Percentiles rank a stretch among this genome's conserved stretches.
phyloP scores from a whole-genome alignment of 2,329 filamentous ascomycete genomes.

The Exophiala lecanii-corni region DNA sequence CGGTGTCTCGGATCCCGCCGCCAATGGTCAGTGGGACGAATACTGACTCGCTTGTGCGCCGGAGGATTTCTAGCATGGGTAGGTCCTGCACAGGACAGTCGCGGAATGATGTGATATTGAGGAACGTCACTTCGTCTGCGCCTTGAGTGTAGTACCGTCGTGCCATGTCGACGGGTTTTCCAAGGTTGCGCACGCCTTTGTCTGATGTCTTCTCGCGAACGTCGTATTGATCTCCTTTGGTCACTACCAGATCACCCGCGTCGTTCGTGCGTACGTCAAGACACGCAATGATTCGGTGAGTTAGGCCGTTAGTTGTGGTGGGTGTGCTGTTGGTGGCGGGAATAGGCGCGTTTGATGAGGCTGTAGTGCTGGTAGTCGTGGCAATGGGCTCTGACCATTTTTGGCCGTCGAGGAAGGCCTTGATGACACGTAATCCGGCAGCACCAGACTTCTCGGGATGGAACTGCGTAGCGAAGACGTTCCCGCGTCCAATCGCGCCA shows the following conservation, averaged over 20 bases:
- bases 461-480: conserved; percentile 89
- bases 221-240: conserved; percentile 98
- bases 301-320: conserved; percentile 61
- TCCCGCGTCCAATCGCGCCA: conserved; percentile 79
- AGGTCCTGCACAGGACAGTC: conserved; percentile 88
- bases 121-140: conserved; percentile 92
- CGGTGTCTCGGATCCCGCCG: conserved; percentile 88
- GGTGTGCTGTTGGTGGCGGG: background rate
- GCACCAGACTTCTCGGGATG: conserved; percentile 96
- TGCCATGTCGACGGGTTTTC: conserved; percentile 95
- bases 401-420: conserved; percentile 76
- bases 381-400: conserved; percentile 38
- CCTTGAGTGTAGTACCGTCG: conserved; percentile 92
- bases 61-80: conserved; percentile 92
- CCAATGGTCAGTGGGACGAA: conserved; percentile 96
- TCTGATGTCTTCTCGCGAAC: conserved; percentile 75
- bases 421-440: conserved; percentile 77
- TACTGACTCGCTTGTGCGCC: conserved; percentile 79
- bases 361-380: conserved; percentile 17
- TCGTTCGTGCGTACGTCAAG: conserved; percentile 95
- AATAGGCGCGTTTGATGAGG: conserved; percentile 26
- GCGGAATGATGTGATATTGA: conserved; percentile 97
- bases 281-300: conserved; percentile 90
- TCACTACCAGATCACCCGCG: conserved; percentile 89
- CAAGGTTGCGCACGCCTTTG: conserved; percentile 77